These are phyloP conservation scores for Sporobolomyces pararoseus DNA, from an alignment of 768 basidiomycete species.

Conservation along the genomic window DNA sequence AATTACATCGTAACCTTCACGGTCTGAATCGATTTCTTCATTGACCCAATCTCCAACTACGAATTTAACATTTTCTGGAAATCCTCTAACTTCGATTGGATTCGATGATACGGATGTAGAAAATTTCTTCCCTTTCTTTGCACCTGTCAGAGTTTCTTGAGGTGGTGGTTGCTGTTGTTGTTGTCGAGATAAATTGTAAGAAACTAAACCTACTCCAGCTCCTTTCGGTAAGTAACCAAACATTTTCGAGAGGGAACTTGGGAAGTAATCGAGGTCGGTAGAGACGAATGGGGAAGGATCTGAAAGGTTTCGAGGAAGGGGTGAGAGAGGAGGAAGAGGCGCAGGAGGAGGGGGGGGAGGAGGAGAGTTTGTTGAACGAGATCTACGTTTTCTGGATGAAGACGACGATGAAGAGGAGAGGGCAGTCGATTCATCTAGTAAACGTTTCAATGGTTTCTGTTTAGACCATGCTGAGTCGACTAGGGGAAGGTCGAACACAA, in stretches of 20 bases:
- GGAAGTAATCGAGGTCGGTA: slow-evolving; percentile 57
- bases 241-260: slow-evolving; percentile 54
- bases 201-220: slow-evolving; percentile 18
- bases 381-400: background rate
- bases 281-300: background rate
- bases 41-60: slow-evolving; percentile 70
- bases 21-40: slow-evolving; percentile 54
- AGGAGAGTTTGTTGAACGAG: slow-evolving; percentile 7
- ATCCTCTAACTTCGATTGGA: slow-evolving; percentile 48
- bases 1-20: slow-evolving; percentile 67
- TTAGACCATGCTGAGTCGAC: slow-evolving; percentile 29
- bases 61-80: slow-evolving; percentile 77
- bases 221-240: slow-evolving; percentile 15
- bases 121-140: background rate
- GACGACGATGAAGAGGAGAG: no score
- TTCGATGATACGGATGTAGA: slow-evolving; percentile 2
- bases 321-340: background rate
- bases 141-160: slow-evolving; percentile 21
- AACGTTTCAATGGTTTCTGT: slow-evolving; percentile 17
- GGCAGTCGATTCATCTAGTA: slow-evolving; percentile 19
- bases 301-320: slow-evolving; percentile 1
- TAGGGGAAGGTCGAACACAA: background rate
- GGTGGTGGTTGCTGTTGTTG: no score
- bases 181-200: background rate
- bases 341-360: background rate